Conservation (phyloP, 78 protist genomes). For the Speleostelium caveatum region DNA sequence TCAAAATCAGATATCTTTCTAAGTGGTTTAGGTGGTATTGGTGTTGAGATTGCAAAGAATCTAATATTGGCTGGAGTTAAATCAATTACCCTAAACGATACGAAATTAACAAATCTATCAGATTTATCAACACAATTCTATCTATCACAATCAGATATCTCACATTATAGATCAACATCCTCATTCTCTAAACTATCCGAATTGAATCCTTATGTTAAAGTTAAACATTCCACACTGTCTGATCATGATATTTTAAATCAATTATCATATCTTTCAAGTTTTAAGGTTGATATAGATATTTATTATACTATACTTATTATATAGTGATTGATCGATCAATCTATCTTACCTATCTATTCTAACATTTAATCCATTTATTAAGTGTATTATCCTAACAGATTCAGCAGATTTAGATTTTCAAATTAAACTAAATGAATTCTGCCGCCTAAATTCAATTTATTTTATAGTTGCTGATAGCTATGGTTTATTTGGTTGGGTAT, state of each 20-base stretch:
- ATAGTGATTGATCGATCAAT: no score
- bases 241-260: not conserved
- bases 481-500: slow-evolving; percentile 91
- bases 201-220: slow-evolving; percentile 80
- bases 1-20: slow-evolving; percentile 68
- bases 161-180: slow-evolving; percentile 36
- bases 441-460: slow-evolving; percentile 62
- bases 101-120: not conserved
- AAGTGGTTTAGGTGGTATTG: slow-evolving; percentile 81
- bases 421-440: slow-evolving; percentile 67
- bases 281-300: slow-evolving; percentile 19
- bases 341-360: not conserved
- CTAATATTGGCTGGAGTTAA: slow-evolving; percentile 82
- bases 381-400: slow-evolving; percentile 10
- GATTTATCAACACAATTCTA: slow-evolving; percentile 82
- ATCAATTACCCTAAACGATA: slow-evolving; percentile 76
- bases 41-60: slow-evolving; percentile 84
- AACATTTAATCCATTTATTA: slow-evolving; percentile 50
- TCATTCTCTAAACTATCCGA: slow-evolving; percentile 47
- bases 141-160: slow-evolving; percentile 5
- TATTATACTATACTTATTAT: no score
- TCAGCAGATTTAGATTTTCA: slow-evolving; percentile 33
- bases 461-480: slow-evolving; percentile 76
- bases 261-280: not conserved
- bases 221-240: not conserved